A percentile compares a stretch with the other conserved stretches of the same genome.
These are phyloP conservation scores for Penicillium sp. DNA, from an alignment of 2,329 filamentous ascomycete genomes.

Conservation along the genomic window DNA sequence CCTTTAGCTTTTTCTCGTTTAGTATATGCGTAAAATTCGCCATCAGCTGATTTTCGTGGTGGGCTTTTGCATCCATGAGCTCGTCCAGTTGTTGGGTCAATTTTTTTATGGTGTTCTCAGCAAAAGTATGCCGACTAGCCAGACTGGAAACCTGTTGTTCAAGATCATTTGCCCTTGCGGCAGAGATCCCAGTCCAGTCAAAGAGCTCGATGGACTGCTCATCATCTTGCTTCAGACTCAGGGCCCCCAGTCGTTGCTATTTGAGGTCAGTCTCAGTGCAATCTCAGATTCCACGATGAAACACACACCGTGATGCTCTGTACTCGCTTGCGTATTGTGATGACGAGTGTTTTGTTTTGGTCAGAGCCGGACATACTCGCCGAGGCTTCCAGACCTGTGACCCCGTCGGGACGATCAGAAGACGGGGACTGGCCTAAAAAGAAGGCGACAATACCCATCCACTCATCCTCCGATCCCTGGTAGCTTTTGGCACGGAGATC, in stretches of 20 bases:
- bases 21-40: constrained; percentile 59
- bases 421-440: constrained; percentile 33
- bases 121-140: constrained; percentile 42
- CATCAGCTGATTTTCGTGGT: constrained; percentile 59
- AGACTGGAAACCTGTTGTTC: constrained; percentile 44
- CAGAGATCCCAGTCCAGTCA: constrained; percentile 57
- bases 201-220: constrained; percentile 58
- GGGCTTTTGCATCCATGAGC: constrained; percentile 57
- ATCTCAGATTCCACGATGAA: neutral
- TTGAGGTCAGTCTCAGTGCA: constrained; percentile 17
- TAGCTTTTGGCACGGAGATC: constrained; percentile 46
- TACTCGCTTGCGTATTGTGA: constrained; percentile 46
- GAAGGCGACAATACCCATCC: constrained; percentile 38
- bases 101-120: constrained; percentile 53
- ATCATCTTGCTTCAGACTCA: constrained; percentile 54
- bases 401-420: constrained; percentile 17
- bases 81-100: constrained; percentile 59
- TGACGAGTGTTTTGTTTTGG: constrained; percentile 38
- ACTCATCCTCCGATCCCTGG: constrained; percentile 46
- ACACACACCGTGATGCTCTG: constrained; percentile 52
- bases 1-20: constrained; percentile 66
- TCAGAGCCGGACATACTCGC: constrained; percentile 28
- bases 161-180: constrained; percentile 46
- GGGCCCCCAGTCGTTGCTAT: constrained; percentile 56
- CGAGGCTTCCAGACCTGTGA: constrained; percentile 33